Conservation (phyloP, 1,284 basidiomycete species). For the Bondarzewia mesenterica region DNA sequence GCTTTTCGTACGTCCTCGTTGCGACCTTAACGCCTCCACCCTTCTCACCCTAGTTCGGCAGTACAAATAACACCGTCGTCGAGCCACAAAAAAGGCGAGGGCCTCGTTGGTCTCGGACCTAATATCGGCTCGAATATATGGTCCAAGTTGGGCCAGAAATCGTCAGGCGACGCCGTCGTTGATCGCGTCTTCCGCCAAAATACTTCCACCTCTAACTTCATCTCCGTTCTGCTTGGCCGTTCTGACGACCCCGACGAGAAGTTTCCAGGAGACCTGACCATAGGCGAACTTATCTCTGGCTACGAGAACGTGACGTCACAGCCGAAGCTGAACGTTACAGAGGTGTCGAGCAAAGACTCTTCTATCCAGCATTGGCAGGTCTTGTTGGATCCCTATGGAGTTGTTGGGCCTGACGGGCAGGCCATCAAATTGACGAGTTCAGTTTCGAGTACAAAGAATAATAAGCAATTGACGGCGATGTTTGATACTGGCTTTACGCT, state of each 20-base stretch:
- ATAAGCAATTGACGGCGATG: conserved; percentile 43
- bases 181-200: conserved; percentile 59
- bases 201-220: conserved; percentile 37
- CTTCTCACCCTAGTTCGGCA: conserved; percentile 4
- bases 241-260: conserved; percentile 22
- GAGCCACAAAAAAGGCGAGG: conserved; percentile 18
- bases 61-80: conserved; percentile 19
- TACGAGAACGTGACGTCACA: conserved; percentile 26
- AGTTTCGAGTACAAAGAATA: conserved; percentile 32
- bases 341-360: conserved; percentile 17
- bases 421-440: conserved; percentile 35
- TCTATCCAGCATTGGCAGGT: conserved; percentile 30
- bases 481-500: conserved; percentile 64
- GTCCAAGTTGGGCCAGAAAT: conserved; percentile 13
- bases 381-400: conserved; percentile 26
- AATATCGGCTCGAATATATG: conserved; percentile 24
- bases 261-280: conserved; percentile 30
- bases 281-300: conserved; percentile 24
- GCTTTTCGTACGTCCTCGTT: conserved; percentile 47
- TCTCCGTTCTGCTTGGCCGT: conserved; percentile 39
- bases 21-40: not conserved
- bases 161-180: conserved; percentile 39
- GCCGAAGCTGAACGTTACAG: conserved; percentile 25
- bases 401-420: conserved; percentile 33
- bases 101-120: conserved; percentile 33